These are phyloP conservation scores for Polychytrium aggregatum DNA, from an alignment of 192 early-diverging fungal species.

Conservation along the genomic window DNA sequence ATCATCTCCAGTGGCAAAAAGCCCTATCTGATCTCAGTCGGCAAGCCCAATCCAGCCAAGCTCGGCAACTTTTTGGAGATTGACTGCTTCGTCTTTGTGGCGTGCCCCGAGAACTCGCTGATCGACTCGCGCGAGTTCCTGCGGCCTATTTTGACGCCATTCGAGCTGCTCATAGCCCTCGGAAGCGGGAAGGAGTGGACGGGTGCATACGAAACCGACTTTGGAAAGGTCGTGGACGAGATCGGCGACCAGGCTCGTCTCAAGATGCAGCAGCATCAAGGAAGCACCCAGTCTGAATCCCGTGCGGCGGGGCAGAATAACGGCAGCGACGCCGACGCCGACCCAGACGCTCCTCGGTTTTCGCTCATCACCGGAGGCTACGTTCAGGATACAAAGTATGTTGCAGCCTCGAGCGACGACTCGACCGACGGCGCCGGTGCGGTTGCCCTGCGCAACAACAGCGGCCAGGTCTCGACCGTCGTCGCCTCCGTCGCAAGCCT, in stretches of 20 bases:
- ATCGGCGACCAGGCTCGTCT: too few relatives aligned
- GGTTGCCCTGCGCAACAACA: constrained; percentile 44
- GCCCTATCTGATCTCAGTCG: constrained; percentile 78
- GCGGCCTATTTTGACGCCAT: constrained; percentile 87
- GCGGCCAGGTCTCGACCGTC: constrained; percentile 36
- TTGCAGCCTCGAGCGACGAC: neutral
- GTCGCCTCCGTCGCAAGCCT: constrained; percentile 55
- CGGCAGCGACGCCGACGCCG: neutral
- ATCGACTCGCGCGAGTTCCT: constrained; percentile 87
- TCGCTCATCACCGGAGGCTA: constrained; percentile 80
- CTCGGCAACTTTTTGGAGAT: constrained; percentile 97
- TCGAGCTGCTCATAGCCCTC: constrained; percentile 78
- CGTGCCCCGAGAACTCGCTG: constrained; percentile 90
- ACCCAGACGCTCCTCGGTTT: constrained; percentile 66
- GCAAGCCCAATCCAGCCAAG: constrained; percentile 91
- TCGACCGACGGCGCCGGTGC: neutral
- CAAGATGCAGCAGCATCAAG: constrained; percentile 4
- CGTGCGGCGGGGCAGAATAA: neutral
- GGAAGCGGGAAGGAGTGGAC: constrained; percentile 22
- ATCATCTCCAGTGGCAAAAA: constrained; percentile 66
- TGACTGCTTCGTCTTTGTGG: constrained; percentile 80
- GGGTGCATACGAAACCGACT: constrained; percentile 26
- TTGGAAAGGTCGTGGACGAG: constrained; percentile 2
- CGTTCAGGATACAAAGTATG: constrained; percentile 21
- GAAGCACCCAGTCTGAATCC: too few relatives aligned